phyloP scores from a whole-genome alignment of 2,329 filamentous ascomycete genomes.

The Fusarium sp. region DNA sequence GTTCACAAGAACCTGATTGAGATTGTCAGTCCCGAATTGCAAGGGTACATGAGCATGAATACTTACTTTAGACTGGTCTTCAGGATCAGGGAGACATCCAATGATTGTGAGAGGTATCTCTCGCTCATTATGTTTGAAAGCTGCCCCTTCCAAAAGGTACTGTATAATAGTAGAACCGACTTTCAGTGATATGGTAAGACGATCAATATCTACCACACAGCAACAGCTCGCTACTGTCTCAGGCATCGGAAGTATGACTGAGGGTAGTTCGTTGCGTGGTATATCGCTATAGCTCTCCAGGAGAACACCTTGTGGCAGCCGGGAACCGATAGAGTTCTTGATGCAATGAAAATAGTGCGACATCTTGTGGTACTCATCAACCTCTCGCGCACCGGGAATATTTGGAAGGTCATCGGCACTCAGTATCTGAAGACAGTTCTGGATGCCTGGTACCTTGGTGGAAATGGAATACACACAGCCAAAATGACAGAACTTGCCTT shows the following conservation, averaged over 20 bases:
- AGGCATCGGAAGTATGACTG: neutral
- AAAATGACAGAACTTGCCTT: constrained; percentile 1
- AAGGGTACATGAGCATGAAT: no score
- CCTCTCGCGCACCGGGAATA: neutral
- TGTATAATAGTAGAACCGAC: neutral
- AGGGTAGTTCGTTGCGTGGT: no score
- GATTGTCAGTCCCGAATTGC: no score
- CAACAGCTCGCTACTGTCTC: neutral
- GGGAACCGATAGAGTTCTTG: neutral
- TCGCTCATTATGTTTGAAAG: no score
- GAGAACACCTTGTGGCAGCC: no score
- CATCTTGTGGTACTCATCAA: constrained; percentile 7
- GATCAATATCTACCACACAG: neutral
- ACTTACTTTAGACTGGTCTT: no score
- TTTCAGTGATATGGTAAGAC: neutral
- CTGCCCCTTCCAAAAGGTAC: no score
- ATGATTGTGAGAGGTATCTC: no score
- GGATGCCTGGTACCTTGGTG: neutral
- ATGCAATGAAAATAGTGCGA: constrained; percentile 6
- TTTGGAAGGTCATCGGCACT: neutral
- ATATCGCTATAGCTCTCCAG: no score
- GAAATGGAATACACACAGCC: neutral
- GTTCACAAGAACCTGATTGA: no score
- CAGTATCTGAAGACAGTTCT: neutral
- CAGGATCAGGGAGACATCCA: no score